Evolutionary conservation across 805 yeast species (phyloP).

Genomic region (Diddensiella santjacobensis): DNA sequence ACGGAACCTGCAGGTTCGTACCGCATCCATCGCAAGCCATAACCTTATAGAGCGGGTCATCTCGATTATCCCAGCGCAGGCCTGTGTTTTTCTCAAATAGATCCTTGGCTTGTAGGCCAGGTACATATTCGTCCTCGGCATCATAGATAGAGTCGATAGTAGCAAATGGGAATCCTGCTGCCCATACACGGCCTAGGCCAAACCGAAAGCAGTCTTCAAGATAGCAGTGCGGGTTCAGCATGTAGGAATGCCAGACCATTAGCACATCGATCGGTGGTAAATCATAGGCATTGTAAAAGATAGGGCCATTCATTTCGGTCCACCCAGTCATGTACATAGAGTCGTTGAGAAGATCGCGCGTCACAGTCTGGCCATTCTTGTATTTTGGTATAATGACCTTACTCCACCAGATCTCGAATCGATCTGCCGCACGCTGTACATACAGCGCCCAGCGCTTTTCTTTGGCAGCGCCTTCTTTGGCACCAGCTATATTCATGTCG

Average conservation of each 20-base stretch:
- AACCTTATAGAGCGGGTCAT: neutral
- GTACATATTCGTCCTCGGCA: neutral
- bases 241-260: slow-evolving; percentile 27
- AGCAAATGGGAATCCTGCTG: slow-evolving; percentile 12
- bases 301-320: neutral
- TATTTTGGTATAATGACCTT: neutral
- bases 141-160: slow-evolving; percentile 2
- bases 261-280: slow-evolving; percentile 25
- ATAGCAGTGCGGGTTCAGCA: slow-evolving; percentile 24
- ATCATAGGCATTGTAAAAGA: neutral
- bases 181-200: slow-evolving; percentile 6
- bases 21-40: slow-evolving; percentile 8
- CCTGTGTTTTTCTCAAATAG: slow-evolving; percentile 4
- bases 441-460: slow-evolving; percentile 19
- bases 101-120: neutral
- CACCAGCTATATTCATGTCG: neutral
- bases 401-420: slow-evolving; percentile 20
- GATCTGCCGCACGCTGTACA: slow-evolving; percentile 14
- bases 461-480: neutral
- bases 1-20: neutral
- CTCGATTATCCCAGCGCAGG: slow-evolving; percentile 9
- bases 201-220: slow-evolving; percentile 21
- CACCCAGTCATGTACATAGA: neutral
- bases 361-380: neutral
- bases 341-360: neutral